These are phyloP conservation scores for Cryptosporidium viatorum DNA, from an alignment of 169 alveolate genomes.

Conservation along the genomic window DNA sequence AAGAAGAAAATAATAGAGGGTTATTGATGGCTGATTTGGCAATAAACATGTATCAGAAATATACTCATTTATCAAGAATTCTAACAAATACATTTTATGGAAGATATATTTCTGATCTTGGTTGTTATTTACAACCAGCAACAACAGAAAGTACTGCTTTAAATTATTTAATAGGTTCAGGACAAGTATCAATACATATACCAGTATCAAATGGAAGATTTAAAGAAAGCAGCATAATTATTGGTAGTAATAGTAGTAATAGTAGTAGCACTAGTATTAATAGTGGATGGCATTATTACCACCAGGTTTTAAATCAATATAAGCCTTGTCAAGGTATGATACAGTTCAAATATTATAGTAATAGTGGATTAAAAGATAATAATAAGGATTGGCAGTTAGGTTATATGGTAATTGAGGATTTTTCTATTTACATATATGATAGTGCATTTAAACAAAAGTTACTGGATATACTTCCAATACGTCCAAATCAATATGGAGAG, in stretches of 20 bases:
- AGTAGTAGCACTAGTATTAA: background rate
- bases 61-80: constrained; percentile 39
- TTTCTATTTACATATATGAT: constrained; percentile 35
- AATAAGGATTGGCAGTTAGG: constrained; percentile 36
- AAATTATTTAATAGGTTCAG: constrained; percentile 6
- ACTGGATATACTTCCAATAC: constrained; percentile 29
- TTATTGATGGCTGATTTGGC: background rate
- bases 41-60: background rate
- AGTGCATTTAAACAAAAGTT: constrained; percentile 22
- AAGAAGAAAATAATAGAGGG: background rate
- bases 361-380: constrained; percentile 9
- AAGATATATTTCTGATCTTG: constrained; percentile 20
- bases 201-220: background rate
- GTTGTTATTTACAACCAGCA: constrained; percentile 27
- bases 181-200: background rate
- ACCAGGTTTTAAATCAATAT: background rate
- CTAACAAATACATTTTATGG: constrained; percentile 39
- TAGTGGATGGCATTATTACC: background rate
- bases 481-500: constrained; percentile 35
- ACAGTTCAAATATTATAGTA: constrained; percentile 11
- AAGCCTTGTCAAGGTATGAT: background rate
- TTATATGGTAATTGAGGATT: constrained; percentile 36
- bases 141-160: constrained; percentile 37
- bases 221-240: background rate
- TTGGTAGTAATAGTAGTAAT: too few species aligned